Evolutionary conservation across 257 asterid genomes (phyloP).

Genomic region (Forsythia viridissima): DNA sequence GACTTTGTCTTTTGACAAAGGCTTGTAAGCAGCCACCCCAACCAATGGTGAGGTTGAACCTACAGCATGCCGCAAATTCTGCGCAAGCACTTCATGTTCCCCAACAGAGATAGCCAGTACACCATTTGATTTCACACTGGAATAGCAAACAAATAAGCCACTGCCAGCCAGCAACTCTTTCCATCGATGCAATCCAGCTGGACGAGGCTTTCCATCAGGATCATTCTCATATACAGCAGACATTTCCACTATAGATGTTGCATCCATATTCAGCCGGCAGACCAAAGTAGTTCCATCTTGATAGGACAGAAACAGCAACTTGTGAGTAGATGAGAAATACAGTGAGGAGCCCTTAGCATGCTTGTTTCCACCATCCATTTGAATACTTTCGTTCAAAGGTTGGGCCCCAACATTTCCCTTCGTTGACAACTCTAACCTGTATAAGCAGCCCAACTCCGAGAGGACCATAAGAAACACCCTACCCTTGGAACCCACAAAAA

Average conservation of each 20-base stretch:
- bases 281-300: constrained; percentile 88
- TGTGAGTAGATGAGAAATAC: constrained; percentile 73
- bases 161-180: constrained; percentile 75
- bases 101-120: constrained; percentile 78
- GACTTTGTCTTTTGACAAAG: constrained; percentile 93
- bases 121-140: constrained; percentile 78
- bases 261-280: constrained; percentile 83
- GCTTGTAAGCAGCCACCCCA: constrained; percentile 93
- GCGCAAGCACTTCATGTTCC: constrained; percentile 73
- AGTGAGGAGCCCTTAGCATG: constrained; percentile 74
- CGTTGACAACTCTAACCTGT: constrained; percentile 83
- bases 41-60: constrained; percentile 90
- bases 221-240: constrained; percentile 81
- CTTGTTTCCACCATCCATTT: constrained; percentile 63
- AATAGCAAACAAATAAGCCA: constrained; percentile 84
- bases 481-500: constrained; percentile 75
- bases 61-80: constrained; percentile 77
- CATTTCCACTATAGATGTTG: constrained; percentile 64
- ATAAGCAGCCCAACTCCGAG: constrained; percentile 78
- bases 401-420: constrained; percentile 82
- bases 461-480: constrained; percentile 75
- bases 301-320: constrained; percentile 82
- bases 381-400: constrained; percentile 76
- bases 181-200: constrained; percentile 97
- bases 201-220: constrained; percentile 65